These are phyloP conservation scores for Przewalskia tangutica DNA, from an alignment of 257 asterid species.

Conservation along the genomic window DNA sequence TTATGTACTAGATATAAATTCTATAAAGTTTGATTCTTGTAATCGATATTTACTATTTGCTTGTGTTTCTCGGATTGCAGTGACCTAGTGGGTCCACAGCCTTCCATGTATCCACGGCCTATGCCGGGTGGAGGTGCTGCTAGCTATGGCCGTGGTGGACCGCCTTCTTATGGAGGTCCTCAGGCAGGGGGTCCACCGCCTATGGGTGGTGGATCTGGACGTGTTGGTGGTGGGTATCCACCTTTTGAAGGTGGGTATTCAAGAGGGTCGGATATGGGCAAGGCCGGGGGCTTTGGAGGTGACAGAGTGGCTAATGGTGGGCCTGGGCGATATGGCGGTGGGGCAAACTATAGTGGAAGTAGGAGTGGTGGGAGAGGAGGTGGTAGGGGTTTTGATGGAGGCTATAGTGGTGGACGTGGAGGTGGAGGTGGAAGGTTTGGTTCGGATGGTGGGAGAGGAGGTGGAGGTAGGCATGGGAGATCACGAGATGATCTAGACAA, in stretches of 20 bases:
- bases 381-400: constrained; percentile 17
- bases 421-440: constrained; percentile 31
- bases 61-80: constrained; percentile 23
- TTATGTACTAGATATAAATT: neutral
- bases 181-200: constrained; percentile 29
- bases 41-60: neutral
- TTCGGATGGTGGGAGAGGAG: constrained; percentile 22
- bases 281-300: constrained; percentile 32
- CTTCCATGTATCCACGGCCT: constrained; percentile 38
- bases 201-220: constrained; percentile 8
- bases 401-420: constrained; percentile 8
- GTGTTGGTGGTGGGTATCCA: constrained; percentile 20
- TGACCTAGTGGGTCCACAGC: constrained; percentile 55
- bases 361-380: constrained; percentile 13
- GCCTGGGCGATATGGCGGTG: constrained; percentile 27
- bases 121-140: constrained; percentile 38
- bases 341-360: neutral
- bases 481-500: constrained; percentile 59
- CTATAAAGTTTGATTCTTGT: neutral
- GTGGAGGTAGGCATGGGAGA: constrained; percentile 42
- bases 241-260: constrained; percentile 32
- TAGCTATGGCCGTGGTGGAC: constrained; percentile 53
- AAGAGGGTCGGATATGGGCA: constrained; percentile 38
- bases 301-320: constrained; percentile 33
- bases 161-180: constrained; percentile 33